Evolutionary conservation across 163 green algal species (phyloP).

Genomic region (Chlamydomonas reinhardtii): DNA sequence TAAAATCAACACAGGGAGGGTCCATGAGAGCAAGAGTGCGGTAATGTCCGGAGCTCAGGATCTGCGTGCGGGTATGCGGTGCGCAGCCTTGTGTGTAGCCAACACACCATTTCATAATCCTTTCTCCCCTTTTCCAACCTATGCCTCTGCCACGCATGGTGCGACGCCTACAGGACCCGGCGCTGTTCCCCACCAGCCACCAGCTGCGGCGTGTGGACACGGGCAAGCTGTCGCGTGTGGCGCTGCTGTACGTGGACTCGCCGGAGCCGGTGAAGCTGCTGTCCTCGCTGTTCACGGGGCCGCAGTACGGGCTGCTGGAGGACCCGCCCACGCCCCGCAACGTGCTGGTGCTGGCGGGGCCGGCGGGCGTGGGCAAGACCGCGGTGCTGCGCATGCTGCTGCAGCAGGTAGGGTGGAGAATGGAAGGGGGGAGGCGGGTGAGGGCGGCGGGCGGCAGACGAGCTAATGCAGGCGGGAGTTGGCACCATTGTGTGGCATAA

Average conservation of each 20-base stretch:
- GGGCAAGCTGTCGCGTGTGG: conserved; percentile 48
- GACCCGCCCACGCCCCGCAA: conserved; percentile 34
- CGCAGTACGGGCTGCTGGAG: conserved; percentile 56
- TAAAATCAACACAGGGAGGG: too few species aligned
- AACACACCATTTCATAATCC: too few species aligned
- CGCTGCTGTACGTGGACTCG: conserved; percentile 72
- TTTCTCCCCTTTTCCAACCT: background rate
- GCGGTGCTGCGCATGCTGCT: conserved; percentile 66
- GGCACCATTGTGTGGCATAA: too few species aligned
- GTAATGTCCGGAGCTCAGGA: too few species aligned
- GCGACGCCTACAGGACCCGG: conserved; percentile 31
- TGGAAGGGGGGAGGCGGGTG: too few species aligned
- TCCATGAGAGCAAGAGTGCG: too few species aligned
- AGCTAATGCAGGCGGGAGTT: too few species aligned
- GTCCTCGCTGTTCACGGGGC: conserved; percentile 62
- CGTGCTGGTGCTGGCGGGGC: conserved; percentile 72
- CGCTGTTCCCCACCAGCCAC: conserved; percentile 42
- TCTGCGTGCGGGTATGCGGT: too few species aligned
- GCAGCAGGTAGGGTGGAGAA: too few species aligned
- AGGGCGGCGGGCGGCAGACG: too few species aligned
- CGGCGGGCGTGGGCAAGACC: conserved; percentile 64
- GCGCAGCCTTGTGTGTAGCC: too few species aligned
- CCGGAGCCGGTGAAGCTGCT: conserved; percentile 75
- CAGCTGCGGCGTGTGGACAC: conserved; percentile 63
- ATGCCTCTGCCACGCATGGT: background rate